phyloP scores from a whole-genome alignment of 192 early-diverging fungal species.

The Chytriomyces sp. region DNA sequence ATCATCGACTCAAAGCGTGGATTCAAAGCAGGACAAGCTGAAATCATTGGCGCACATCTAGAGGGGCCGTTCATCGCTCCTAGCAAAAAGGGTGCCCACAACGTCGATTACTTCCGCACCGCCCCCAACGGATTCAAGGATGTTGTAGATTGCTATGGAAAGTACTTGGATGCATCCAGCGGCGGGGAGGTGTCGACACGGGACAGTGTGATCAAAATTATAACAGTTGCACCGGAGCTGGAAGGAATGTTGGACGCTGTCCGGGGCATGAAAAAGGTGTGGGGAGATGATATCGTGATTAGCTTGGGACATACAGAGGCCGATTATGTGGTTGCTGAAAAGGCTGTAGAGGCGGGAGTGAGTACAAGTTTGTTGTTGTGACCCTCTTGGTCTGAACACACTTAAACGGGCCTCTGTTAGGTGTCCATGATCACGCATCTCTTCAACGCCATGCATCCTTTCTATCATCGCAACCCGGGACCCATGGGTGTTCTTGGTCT shows the following conservation, averaged over 20 bases:
- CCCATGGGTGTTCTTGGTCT: constrained; percentile 73
- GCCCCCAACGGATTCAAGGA: constrained; percentile 65
- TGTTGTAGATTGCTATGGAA: constrained; percentile 74
- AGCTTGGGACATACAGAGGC: constrained; percentile 47
- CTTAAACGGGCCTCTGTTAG: constrained; percentile 77
- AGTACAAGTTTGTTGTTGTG: constrained; percentile 8
- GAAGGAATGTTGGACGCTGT: constrained; percentile 30
- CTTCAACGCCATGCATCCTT: constrained; percentile 35
- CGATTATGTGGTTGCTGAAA: not conserved
- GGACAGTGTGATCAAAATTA: constrained; percentile 73
- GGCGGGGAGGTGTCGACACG: constrained; percentile 69
- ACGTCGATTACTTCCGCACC: constrained; percentile 60
- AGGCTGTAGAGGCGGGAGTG: constrained; percentile 34
- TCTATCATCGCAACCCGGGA: constrained; percentile 85
- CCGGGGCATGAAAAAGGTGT: constrained; percentile 65
- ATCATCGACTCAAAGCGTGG: not conserved
- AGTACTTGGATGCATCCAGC: constrained; percentile 49
- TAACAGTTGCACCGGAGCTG: constrained; percentile 36
- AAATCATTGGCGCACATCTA: constrained; percentile 57
- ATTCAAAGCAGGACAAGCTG: not conserved
- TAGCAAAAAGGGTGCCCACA: constrained; percentile 76
- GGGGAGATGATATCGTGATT: constrained; percentile 62
- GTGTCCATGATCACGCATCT: constrained; percentile 81
- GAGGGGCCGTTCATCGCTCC: constrained; percentile 70
- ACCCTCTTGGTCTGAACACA: too few species aligned